These are phyloP conservation scores for Coemansia aciculifera DNA, from an alignment of 192 early-diverging fungal species.

Conservation along the genomic window DNA sequence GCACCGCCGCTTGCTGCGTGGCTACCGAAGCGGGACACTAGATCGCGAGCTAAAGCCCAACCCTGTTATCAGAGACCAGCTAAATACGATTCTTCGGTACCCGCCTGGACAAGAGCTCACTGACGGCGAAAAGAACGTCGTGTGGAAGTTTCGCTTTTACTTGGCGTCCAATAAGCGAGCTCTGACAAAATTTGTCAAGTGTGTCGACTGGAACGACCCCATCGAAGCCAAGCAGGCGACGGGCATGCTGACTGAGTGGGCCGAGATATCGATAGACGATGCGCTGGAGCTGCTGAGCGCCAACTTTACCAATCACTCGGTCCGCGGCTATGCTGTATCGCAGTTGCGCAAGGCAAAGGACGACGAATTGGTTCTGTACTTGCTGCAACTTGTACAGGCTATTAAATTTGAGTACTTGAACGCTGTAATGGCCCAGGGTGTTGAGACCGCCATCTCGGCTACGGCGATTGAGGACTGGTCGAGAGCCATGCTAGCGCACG, in stretches of 20 bases:
- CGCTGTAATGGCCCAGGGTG: conserved; percentile 27
- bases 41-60: conserved; percentile 98
- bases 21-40: conserved; percentile 84
- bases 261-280: conserved; percentile 91
- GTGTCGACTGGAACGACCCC: conserved; percentile 91
- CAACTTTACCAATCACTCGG: conserved; percentile 78
- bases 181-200: conserved; percentile 96
- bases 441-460: conserved; percentile 21
- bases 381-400: conserved; percentile 97
- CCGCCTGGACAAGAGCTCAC: conserved; percentile 86
- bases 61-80: conserved; percentile 90
- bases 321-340: conserved; percentile 84
- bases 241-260: conserved; percentile 85
- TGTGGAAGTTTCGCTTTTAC: conserved; percentile 98
- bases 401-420: conserved; percentile 89
- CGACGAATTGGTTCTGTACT: conserved; percentile 91
- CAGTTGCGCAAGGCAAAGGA: conserved; percentile 91
- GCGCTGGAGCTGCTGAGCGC: conserved; percentile 91
- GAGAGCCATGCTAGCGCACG: conserved; percentile 47
- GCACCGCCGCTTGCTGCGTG: conserved; percentile 85
- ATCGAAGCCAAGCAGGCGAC: conserved; percentile 92
- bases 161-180: conserved; percentile 92
- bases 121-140: conserved; percentile 86
- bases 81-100: conserved; percentile 91
- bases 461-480: conserved; percentile 25